Evolutionary conservation across 441 rosid species (phyloP).

Genomic region (Euphorbia celastroides): DNA sequence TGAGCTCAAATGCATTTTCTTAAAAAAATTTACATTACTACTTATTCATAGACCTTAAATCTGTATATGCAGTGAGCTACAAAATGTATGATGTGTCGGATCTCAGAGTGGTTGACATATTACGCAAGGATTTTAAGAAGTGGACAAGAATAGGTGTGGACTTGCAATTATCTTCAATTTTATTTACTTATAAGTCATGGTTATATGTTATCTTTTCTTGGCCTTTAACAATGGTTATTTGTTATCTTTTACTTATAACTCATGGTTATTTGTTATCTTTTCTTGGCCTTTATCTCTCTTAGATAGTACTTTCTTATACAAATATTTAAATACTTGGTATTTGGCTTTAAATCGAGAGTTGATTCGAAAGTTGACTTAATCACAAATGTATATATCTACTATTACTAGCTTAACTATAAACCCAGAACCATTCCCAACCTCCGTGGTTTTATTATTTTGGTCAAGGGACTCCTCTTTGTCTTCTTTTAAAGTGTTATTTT

Average conservation of each 20-base stretch:
- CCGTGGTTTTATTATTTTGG: background rate
- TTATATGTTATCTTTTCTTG: too few species aligned
- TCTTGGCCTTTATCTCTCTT: too few species aligned
- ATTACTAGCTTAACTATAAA: background rate
- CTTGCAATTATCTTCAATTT: slow-evolving; percentile 10
- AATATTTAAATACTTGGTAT: too few species aligned
- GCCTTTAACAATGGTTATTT: too few species aligned
- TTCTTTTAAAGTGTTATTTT: background rate
- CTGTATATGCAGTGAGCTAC: slow-evolving; percentile 41
- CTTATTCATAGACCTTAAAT: slow-evolving; percentile 19
- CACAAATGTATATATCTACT: background rate
- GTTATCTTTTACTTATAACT: too few species aligned
- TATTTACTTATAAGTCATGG: too few species aligned
- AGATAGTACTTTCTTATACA: too few species aligned
- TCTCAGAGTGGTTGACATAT: slow-evolving; percentile 39
- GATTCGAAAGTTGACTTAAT: too few species aligned
- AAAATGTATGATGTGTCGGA: slow-evolving; percentile 42
- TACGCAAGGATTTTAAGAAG: slow-evolving; percentile 54
- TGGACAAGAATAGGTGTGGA: slow-evolving; percentile 50
- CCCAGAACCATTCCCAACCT: background rate
- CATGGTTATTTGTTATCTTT: too few species aligned
- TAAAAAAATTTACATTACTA: background rate
- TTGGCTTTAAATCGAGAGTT: too few species aligned
- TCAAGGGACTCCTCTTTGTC: background rate
- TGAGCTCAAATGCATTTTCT: background rate